Percentiles rank a stretch among this genome's conserved stretches.
Evolutionary conservation across 495 filamentous ascomycete species (phyloP).

Genomic region (Xylaria intraflava): DNA sequence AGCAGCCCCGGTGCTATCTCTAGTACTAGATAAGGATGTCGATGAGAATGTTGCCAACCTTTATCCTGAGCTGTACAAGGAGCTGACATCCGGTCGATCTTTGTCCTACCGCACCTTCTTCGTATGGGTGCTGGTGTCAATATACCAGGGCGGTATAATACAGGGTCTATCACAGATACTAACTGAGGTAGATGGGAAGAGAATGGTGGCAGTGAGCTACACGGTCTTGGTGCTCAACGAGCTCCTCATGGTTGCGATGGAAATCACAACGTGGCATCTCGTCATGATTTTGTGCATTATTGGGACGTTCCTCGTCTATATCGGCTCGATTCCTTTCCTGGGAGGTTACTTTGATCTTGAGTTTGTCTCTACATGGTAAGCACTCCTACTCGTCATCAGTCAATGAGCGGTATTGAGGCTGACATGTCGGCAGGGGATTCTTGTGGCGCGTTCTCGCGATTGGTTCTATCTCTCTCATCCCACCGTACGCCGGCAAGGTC

Average conservation of each 20-base stretch:
- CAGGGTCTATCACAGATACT: slow-evolving; percentile 88
- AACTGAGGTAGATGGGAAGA: slow-evolving; percentile 59
- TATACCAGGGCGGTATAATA: slow-evolving; percentile 93
- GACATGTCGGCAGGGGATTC: slow-evolving; percentile 54
- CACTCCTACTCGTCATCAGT: neutral
- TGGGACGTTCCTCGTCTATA: slow-evolving; percentile 72
- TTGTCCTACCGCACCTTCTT: slow-evolving; percentile 92
- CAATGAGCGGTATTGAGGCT: slow-evolving; percentile 9
- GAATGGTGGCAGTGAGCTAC: slow-evolving; percentile 86
- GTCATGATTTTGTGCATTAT: slow-evolving; percentile 82
- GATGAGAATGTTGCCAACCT: slow-evolving; percentile 87
- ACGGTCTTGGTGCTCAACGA: slow-evolving; percentile 92
- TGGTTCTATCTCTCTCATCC: slow-evolving; percentile 67
- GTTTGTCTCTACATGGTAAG: slow-evolving; percentile 64
- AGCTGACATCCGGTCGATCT: slow-evolving; percentile 76
- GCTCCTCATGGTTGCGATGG: slow-evolving; percentile 90
- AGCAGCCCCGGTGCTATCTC: slow-evolving; percentile 84
- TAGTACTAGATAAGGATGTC: slow-evolving; percentile 95
- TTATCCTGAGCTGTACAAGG: slow-evolving; percentile 96
- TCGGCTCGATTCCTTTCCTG: slow-evolving; percentile 80
- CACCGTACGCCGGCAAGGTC: slow-evolving; percentile 79
- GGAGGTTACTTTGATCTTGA: slow-evolving; percentile 83
- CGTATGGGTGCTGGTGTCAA: slow-evolving; percentile 88
- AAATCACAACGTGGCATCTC: slow-evolving; percentile 95
- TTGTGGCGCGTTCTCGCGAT: slow-evolving; percentile 83